Conservation (phyloP, 2,329 filamentous ascomycete genomes). For the Acrodontium crateriforme region DNA sequence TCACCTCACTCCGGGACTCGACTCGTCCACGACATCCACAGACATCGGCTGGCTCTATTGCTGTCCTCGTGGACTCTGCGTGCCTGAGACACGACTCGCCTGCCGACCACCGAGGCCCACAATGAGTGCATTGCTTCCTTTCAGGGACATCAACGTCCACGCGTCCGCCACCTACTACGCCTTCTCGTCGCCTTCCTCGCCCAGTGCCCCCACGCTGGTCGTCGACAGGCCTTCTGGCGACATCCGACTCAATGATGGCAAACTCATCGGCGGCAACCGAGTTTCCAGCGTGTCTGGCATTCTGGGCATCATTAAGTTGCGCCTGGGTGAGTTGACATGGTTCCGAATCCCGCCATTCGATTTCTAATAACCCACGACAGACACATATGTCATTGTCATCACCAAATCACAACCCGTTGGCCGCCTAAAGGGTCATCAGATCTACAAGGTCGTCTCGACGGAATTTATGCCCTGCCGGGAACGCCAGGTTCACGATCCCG, state of each 20-base stretch:
- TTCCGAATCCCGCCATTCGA: not conserved
- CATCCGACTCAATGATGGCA: conserved; percentile 68
- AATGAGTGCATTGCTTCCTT: conserved; percentile 51
- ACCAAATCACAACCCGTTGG: conserved; percentile 88
- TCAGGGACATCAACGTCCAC: conserved; percentile 94
- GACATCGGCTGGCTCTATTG: too few relatives aligned
- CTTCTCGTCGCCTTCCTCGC: conserved; percentile 90
- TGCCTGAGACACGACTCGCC: too few relatives aligned
- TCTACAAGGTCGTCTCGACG: conserved; percentile 82
- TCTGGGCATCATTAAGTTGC: conserved; percentile 81
- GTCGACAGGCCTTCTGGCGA: conserved; percentile 89
- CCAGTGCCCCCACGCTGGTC: conserved; percentile 72
- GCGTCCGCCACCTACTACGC: conserved; percentile 85
- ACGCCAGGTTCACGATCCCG: conserved; percentile 75
- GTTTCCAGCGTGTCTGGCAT: conserved; percentile 94
- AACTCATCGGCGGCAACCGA: conserved; percentile 60
- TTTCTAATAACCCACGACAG: conserved; percentile 30
- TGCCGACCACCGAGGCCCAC: too few relatives aligned
- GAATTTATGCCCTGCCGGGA: conserved; percentile 92
- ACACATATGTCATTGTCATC: conserved; percentile 96
- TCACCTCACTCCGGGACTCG: too few relatives aligned
- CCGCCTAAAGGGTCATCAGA: conserved; percentile 84
- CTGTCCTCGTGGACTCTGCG: too few relatives aligned
- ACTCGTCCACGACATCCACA: too few relatives aligned
- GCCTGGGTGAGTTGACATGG: conserved; percentile 52